phyloP scores from a whole-genome alignment of 208 protist species.

The Acanthamoeba lenticulata region DNA sequence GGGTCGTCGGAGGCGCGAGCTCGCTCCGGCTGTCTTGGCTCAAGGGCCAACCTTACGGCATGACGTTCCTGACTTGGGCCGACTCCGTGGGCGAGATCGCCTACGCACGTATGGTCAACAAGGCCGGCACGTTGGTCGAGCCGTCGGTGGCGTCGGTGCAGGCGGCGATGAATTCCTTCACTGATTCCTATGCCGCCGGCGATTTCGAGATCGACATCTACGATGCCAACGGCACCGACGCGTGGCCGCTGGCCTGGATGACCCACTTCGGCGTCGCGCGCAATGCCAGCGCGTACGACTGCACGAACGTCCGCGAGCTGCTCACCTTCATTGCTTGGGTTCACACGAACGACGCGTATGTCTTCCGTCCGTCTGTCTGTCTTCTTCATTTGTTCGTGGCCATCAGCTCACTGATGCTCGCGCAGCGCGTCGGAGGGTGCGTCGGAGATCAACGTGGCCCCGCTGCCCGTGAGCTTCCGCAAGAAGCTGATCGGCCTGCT shows the following conservation, averaged over 20 bases:
- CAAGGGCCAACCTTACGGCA: not conserved
- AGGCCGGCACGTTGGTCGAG: not conserved
- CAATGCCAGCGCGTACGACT: not conserved
- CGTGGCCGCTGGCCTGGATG: not conserved
- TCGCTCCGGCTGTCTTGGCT: not conserved
- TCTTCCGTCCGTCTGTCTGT: not conserved
- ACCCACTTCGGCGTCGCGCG: not conserved
- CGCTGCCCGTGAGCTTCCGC: not conserved
- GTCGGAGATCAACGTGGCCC: not conserved
- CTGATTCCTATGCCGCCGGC: not conserved
- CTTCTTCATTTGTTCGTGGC: not conserved
- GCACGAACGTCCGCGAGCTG: not conserved
- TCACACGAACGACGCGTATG: conserved; percentile 43
- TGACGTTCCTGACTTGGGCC: not conserved
- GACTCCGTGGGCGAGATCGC: not conserved
- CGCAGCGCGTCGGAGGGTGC: not conserved
- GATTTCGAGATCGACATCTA: not conserved
- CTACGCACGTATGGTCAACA: not conserved
- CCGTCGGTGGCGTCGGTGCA: not conserved
- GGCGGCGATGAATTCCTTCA: not conserved
- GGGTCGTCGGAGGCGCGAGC: not conserved
- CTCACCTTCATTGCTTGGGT: not conserved
- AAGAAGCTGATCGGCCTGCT: not conserved
- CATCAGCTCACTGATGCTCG: no score
- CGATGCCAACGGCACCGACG: not conserved